Evolutionary conservation across 495 filamentous ascomycete species (phyloP).

Genomic region (Daldinia concentrica): DNA sequence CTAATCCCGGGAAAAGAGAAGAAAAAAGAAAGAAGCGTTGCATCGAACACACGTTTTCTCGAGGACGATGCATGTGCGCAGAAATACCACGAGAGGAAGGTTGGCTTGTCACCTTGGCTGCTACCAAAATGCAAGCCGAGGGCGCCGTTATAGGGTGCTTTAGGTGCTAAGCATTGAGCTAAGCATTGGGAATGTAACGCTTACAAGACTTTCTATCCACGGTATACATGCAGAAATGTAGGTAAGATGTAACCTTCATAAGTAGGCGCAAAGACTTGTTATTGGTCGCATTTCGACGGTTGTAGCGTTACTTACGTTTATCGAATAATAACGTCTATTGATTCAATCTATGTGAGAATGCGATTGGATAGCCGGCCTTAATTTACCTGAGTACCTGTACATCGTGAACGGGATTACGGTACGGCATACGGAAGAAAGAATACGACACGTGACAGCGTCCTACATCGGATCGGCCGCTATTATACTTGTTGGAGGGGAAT

Average conservation of each 20-base stretch:
- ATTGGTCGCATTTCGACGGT: not conserved
- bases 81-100: slow-evolving; percentile 3
- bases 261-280: not conserved
- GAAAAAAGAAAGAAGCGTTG: not conserved
- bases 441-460: not conserved
- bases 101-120: not conserved
- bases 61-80: not conserved
- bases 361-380: not conserved
- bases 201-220: not conserved
- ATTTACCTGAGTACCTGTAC: not conserved
- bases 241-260: slow-evolving; percentile 1
- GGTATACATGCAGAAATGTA: not conserved
- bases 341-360: not conserved
- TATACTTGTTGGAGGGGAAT: not conserved
- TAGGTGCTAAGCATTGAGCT: slow-evolving; percentile 1
- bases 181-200: not conserved
- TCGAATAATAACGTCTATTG: not conserved
- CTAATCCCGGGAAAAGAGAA: not conserved
- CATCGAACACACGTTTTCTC: slow-evolving; percentile 1
- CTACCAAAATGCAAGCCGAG: not conserved
- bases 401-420: not conserved
- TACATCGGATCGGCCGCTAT: not conserved
- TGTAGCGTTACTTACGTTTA: not conserved
- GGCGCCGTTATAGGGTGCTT: not conserved
- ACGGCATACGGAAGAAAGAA: not conserved